phyloP scores from a whole-genome alignment of 2,329 filamentous ascomycete species.

The Westerdykella sp. region DNA sequence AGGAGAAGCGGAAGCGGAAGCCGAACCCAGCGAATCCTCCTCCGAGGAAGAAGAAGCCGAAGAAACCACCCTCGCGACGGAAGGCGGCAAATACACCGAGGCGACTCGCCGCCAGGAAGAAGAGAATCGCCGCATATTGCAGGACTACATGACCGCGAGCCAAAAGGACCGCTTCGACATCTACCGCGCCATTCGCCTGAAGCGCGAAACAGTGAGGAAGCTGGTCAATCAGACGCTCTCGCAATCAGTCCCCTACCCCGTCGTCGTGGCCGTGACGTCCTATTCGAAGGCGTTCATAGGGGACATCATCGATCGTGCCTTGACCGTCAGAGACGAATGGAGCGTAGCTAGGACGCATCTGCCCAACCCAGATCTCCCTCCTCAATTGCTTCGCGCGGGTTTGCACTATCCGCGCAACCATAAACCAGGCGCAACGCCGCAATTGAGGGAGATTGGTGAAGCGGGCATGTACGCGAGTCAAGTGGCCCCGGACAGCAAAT shows the following conservation, averaged over 20 bases:
- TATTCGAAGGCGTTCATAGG: conserved; percentile 73
- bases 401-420: conserved; percentile 27
- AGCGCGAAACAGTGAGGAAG: conserved; percentile 63
- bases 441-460: conserved; percentile 20
- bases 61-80: conserved; percentile 43
- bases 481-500: conserved; percentile 15
- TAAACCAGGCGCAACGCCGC: conserved; percentile 26
- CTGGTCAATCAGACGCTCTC: conserved; percentile 76
- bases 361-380: conserved; percentile 26
- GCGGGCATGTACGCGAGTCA: conserved; percentile 22
- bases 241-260: conserved; percentile 67
- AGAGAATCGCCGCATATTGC: conserved; percentile 50
- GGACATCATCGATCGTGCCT: conserved; percentile 66
- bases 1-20: conserved; percentile 34
- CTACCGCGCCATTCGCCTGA: conserved; percentile 63
- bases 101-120: conserved; percentile 61
- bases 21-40: conserved; percentile 47
- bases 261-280: conserved; percentile 68
- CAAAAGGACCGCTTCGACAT: conserved; percentile 66
- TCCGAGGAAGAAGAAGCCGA: conserved; percentile 50
- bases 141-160: conserved; percentile 57
- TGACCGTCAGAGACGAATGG: conserved; percentile 67
- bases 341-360: conserved; percentile 42
- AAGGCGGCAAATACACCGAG: conserved; percentile 49
- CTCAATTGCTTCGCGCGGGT: conserved; percentile 19